Base-by-base conservation (phyloP, 148 eudicot species). In the Persicaria maculosa region DNA sequence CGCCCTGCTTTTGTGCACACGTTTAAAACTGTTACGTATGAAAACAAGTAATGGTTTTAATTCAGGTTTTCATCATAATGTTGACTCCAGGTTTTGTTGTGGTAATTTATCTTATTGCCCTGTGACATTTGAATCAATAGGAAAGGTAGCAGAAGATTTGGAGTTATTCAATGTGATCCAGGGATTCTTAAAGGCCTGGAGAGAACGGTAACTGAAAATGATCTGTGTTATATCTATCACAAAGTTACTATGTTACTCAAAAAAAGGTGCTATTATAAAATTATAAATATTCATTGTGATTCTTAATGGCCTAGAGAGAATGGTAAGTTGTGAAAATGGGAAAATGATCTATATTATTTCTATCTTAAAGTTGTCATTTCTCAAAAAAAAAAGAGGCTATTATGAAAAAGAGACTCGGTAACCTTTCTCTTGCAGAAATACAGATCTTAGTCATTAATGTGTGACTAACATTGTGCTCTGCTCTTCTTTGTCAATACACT, bases 1-100 rank as follows among this genome's bases (percentile, higher is more conserved):
- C 90, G 92, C 25, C 98, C 98, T 64, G 98, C 98, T 36, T 95
- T 95, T 83, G 65, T 79, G 69, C 98, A 94, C 82, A 78, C 83
- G 19, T 76, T 80, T 48, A 84, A 46, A 78, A 87, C 85, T 84
- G 75, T 85, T 69, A 77, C 76, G 43, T 84, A 78, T 79, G 89
- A 85, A 9, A 58, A 74, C 72, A 86, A 82, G 98, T 91, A 83
- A 82, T 74, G 72, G 4, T n/a, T 14, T 65, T 6, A 36, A 36
- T 65, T 65, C 46, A 7, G 70, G 68, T 65, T 12, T 31, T 36
- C 70, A 65, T 65, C 47, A 14, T 40, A 40, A 36, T 65, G 15
- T 43, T 65, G 47, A 19, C 70, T 40, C 70, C 47, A 36, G 70
- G 47, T 45, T 19, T 65, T 65, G 17, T 40, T 65, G 14, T 65